A percentile compares a stretch with the other conserved stretches of the same genome.
Evolutionary conservation across 176 grass and related monocot genomes (phyloP).

Genomic region (Lolium rigidum): DNA sequence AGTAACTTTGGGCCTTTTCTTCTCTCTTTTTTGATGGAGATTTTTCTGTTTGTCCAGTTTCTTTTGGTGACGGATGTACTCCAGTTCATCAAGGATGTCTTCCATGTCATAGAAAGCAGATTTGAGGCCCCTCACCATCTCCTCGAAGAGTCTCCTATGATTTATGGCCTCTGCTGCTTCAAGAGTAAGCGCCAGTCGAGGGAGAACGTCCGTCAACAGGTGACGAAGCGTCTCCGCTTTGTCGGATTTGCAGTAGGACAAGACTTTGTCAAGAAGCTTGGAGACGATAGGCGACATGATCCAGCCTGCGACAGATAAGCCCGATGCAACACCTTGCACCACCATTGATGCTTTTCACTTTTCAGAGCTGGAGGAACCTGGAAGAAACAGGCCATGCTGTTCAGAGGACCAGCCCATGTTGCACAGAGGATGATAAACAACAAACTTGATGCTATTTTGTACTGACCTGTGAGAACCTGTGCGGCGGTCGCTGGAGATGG

Average conservation of each 20-base stretch:
- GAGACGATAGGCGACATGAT: background rate
- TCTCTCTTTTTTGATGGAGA: too few species aligned
- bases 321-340: too few species aligned
- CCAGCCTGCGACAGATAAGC: background rate
- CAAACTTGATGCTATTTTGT: background rate
- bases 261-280: background rate
- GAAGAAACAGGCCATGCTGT: too few species aligned
- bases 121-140: background rate
- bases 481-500: background rate
- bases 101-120: background rate
- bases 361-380: too few species aligned
- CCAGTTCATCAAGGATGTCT: conserved; percentile 14
- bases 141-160: background rate
- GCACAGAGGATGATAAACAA: background rate
- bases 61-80: background rate
- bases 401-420: too few species aligned
- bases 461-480: background rate
- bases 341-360: too few species aligned
- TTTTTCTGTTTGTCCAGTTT: background rate
- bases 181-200: background rate
- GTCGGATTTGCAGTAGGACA: background rate
- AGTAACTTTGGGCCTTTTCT: background rate
- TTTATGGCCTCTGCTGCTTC: background rate
- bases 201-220: background rate
- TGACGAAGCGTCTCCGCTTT: background rate